Evolutionary conservation across 257 asterid species (phyloP), one percentile per base, ranked within the genome.

Genomic region (Solanum clarkiae): DNA sequence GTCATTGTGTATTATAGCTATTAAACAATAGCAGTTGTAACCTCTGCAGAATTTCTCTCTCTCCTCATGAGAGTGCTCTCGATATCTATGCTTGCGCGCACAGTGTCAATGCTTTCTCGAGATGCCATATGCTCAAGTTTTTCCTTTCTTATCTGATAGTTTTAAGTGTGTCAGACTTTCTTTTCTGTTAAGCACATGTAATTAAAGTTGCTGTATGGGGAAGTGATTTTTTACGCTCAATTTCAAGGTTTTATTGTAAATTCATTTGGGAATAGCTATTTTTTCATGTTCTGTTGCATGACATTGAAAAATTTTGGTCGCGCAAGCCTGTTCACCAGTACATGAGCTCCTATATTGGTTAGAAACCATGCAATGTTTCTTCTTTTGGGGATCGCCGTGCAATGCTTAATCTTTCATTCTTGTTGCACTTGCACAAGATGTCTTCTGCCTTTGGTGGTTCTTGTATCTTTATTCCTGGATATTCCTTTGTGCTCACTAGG

Each of bases 401-500:
- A 75, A 47, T 75, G 13, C 63, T 13, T 77, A 17, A 77, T 51
- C 60, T 77, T 51, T 11, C 60, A 8, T 77, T 77, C 10, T 51
- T 77, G 82, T 77, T 51, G 82, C 22, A 49, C 82, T 26, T 77
- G 45, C n/a, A 53, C 49, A 79, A 79, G 45, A 29, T 18, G 75
- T 10, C 26, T 36, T 22, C 42, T 81, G 72, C 40, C 36, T 84
- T 75, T 57, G 57, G 29, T 69, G 69, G 57, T 84, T 83, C 77
- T 88, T 65, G 54, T 36, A 16, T 70, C 69, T 65, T 57, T 66
- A 26, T 65, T 80, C 53, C 60, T 81, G 79, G 60, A 44, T 84
- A 13, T 86, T 44, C 13, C 60, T 82, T 80, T 90, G 84, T 80
- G 82, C 84, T 82, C 86, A 79, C 84, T 92, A 96, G 99, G 99